Evolutionary conservation across 176 grass and related monocot genomes (phyloP).

Genomic region (Juncus effusus): DNA sequence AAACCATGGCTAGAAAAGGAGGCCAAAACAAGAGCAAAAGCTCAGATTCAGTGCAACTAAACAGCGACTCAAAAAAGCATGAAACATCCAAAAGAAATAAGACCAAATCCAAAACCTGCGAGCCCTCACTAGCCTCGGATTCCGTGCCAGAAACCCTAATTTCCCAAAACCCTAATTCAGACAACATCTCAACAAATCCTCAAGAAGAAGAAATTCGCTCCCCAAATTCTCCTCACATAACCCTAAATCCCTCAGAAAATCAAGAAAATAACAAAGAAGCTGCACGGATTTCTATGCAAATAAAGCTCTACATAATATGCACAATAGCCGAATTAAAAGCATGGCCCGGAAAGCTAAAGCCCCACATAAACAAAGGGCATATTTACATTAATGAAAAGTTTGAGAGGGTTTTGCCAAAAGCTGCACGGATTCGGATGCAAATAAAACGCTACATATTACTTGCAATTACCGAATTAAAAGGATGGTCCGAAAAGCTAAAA

Average conservation of each 20-base stretch:
- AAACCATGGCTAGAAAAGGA: conserved; percentile 80
- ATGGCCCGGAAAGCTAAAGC: conserved; percentile 54
- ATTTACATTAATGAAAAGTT: background rate
- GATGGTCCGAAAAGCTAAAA: conserved; percentile 49
- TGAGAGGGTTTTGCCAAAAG: background rate
- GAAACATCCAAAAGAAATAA: conserved; percentile 40
- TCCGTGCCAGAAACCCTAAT: conserved; percentile 3
- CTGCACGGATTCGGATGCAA: conserved; percentile 11
- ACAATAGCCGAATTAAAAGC: conserved; percentile 46
- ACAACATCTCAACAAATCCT: conserved; percentile 14
- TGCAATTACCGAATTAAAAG: conserved; percentile 49
- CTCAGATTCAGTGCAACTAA: conserved; percentile 22
- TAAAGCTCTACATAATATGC: conserved; percentile 59
- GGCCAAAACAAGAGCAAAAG: conserved; percentile 68
- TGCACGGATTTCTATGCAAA: conserved; percentile 18
- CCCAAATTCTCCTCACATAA: too few species aligned
- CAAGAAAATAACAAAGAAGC: conserved; percentile 6
- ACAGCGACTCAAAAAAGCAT: conserved; percentile 40
- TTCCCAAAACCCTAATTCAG: conserved; percentile 3
- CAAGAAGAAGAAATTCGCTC: background rate
- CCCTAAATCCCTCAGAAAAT: too few species aligned
- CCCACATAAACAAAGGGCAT: conserved; percentile 5
- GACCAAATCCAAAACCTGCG: background rate
- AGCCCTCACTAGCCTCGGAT: conserved; percentile 4
- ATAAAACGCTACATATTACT: conserved; percentile 56